These are phyloP conservation scores for Helicocarpus griseus DNA, from an alignment of 2,329 filamentous ascomycete species.

Conservation along the genomic window DNA sequence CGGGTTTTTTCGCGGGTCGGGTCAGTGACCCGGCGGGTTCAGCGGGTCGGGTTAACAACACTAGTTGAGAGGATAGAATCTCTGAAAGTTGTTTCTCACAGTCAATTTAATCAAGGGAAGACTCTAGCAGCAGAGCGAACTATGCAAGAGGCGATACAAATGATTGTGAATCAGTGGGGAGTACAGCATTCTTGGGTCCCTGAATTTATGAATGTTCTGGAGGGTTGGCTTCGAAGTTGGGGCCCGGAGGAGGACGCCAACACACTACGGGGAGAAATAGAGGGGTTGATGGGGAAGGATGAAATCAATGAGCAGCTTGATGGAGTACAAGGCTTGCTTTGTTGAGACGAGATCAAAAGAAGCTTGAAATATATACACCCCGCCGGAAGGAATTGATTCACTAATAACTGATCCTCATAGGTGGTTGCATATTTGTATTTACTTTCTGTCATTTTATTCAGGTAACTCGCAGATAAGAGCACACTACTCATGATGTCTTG, in stretches of 20 bases:
- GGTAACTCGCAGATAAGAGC: no score
- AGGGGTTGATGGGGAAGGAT: slow-evolving; percentile 7
- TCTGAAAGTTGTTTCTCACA: slow-evolving; percentile 13
- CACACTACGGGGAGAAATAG: slow-evolving; percentile 9
- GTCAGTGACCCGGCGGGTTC: no score
- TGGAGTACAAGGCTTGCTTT: slow-evolving; percentile 1
- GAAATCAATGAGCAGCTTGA: slow-evolving; percentile 6
- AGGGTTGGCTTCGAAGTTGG: slow-evolving; percentile 15
- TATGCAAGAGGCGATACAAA: slow-evolving; percentile 13
- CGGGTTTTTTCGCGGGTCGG: no score
- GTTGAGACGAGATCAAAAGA: slow-evolving; percentile 2
- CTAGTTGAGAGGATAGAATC: slow-evolving; percentile 12
- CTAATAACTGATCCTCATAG: no score
- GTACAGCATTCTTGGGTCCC: slow-evolving; percentile 14
- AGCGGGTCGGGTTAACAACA: no score
- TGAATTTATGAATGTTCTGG: slow-evolving; percentile 14
- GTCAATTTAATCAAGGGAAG: slow-evolving; percentile 14
- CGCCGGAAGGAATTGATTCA: slow-evolving; percentile 8
- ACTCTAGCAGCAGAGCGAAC: slow-evolving; percentile 13
- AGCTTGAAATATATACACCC: slow-evolving; percentile 2
- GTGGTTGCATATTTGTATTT: no score
- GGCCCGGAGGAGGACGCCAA: slow-evolving; percentile 15
- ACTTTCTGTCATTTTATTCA: slow-evolving; percentile 3
- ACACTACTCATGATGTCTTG: no score
- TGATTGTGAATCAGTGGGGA: slow-evolving; percentile 12